Evolutionary conservation across 257 asterid genomes (phyloP).

Genomic region (Rhazya stricta): DNA sequence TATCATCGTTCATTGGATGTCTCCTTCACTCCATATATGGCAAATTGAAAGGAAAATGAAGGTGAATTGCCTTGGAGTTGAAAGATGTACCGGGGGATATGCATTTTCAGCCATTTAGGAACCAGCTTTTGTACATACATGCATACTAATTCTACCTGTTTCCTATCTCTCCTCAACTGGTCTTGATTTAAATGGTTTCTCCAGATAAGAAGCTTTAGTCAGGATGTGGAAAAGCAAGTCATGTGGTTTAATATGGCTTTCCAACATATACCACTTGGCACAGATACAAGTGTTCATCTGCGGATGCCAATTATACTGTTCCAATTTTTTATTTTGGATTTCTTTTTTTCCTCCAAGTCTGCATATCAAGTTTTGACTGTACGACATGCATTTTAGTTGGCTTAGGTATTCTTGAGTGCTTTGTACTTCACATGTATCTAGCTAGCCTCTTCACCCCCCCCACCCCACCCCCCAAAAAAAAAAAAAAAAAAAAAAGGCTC

Average conservation of each 20-base stretch:
- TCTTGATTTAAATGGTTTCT: neutral
- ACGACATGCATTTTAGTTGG: neutral
- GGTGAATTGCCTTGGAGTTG: neutral
- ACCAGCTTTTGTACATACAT: neutral
- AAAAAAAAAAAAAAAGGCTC: too few relatives aligned
- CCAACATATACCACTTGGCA: neutral
- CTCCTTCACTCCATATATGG: neutral
- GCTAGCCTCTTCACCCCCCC: neutral
- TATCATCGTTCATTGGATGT: neutral
- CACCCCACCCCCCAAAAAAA: too few relatives aligned
- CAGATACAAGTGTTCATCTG: neutral
- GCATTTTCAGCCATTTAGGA: neutral
- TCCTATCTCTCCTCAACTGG: neutral
- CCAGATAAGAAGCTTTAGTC: slow-evolving; percentile 1
- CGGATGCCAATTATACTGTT: neutral
- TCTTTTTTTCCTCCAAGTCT: neutral
- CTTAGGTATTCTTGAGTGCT: neutral
- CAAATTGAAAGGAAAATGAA: neutral
- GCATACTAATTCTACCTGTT: neutral
- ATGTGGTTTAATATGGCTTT: neutral
- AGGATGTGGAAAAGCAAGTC: neutral
- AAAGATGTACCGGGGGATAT: neutral
- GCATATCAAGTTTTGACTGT: neutral
- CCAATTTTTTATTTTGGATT: neutral
- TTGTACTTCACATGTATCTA: neutral